These are phyloP conservation scores for Dendrostoma leiphaemia DNA, from an alignment of 2,329 filamentous ascomycete species.

Conservation along the genomic window DNA sequence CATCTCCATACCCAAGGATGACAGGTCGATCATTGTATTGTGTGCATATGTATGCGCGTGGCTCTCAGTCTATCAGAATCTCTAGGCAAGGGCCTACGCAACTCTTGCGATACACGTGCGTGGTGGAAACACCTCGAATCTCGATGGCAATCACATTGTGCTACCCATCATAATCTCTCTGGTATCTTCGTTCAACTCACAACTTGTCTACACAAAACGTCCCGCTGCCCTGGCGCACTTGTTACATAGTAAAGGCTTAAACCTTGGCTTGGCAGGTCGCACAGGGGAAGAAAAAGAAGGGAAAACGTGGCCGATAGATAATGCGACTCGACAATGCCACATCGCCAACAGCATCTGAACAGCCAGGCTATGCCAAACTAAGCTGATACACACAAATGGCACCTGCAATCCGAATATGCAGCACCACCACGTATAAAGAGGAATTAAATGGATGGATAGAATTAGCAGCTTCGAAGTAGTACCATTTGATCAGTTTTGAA, in stretches of 20 bases:
- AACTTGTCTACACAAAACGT: not conserved
- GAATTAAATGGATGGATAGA: no score
- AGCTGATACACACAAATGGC: no score
- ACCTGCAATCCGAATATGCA: no score
- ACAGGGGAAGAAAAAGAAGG: not conserved
- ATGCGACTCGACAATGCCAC: no score
- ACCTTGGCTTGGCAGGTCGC: not conserved
- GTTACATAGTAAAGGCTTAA: not conserved
- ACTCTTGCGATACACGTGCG: not conserved
- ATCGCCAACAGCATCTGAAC: no score
- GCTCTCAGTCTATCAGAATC: not conserved
- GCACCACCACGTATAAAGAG: no score
- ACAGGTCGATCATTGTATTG: not conserved
- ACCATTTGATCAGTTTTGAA: no score
- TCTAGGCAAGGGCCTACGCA: not conserved
- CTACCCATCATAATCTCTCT: not conserved
- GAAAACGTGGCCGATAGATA: no score
- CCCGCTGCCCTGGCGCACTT: not conserved
- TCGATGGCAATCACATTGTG: no score
- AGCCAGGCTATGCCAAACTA: no score
- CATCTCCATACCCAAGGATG: conserved; percentile 1
- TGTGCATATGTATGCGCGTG: not conserved
- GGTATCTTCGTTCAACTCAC: not conserved
- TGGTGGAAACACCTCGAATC: no score
- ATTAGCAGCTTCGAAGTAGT: no score